Evolutionary conservation across 108 stramenopile genomes (phyloP), one percentile per base, ranked within the genome.

Genomic region (Conticribra guillardii): DNA sequence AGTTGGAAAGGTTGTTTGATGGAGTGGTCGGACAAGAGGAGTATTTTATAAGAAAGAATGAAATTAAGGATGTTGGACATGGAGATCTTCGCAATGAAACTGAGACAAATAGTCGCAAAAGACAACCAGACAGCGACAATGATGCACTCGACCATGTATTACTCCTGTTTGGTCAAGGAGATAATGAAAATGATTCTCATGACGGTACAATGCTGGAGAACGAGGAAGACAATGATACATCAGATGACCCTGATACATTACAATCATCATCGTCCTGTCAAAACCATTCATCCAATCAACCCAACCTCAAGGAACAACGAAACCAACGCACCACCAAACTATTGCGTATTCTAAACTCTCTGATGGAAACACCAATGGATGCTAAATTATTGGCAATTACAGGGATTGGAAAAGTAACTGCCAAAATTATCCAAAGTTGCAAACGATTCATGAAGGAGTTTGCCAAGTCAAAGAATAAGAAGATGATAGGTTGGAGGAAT

Each of bases 281-380:
- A 54, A 19, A 3, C 30, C 0, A 0, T 34, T 50, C 58, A 49
- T 9, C 30, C 45, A 47, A n/a, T n/a, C n/a, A n/a, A n/a, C n/a
- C n/a, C n/a, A 48, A 16, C 14, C 54, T 48, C 17, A 30, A 62
- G 28, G n/a, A n/a, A n/a, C n/a, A n/a, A n/a, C n/a, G n/a, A n/a
- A 15, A 30, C 0, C 3, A 41, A n/a, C 28, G 59, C 18, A 67
- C 54, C 15, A 54, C 28, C 9, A 3, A 7, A 16, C 24, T 79
- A 0, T 9, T 27, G 11, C 1, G 16, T 16, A 32, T 55, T 4
- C 22, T 68, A 7, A 5, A 46, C 37, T 27, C 64, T 9, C 44
- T 79, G 8, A n/a, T 18, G 0, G n/a, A 47, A 65, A 47, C 60
- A 24, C 70, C 78, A 4, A 71, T 72, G 70, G 78, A 79, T 50